Evolutionary conservation across 2,329 filamentous ascomycete species (phyloP), one percentile per base, ranked within the genome.

Genomic region (Cyclaneusma minus): DNA sequence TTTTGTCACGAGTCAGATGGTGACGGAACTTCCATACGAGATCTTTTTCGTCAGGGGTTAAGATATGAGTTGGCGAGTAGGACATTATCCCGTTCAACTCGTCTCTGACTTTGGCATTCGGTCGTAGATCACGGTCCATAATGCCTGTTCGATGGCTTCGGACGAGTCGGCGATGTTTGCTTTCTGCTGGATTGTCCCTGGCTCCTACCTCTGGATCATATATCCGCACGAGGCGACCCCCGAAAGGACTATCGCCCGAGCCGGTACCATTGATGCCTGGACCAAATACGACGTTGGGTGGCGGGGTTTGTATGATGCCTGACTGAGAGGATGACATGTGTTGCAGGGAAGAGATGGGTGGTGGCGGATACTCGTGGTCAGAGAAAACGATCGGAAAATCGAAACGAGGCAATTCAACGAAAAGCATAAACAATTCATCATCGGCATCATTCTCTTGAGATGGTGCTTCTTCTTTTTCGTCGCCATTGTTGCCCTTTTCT

Each of bases 11-110:
- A 1, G 85, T 89, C 13, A 98, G 55, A 49, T 94, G 87, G 50
- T 95, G 92, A 31, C 89, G 68, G 55, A 95, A 98, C 42, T 91
- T 89, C 91, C 91, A 98, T 12, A 98, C 72, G 27, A 94, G 63
- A 50, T 98, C 89, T 45, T 92, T 91, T 50, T 98, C 89, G 47
- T 94, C 85, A 0, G 83, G 70, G 2, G 73, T 83, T 13, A 98
- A 61, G 24, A 80, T 68, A 35, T 94, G 84, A 0, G 87, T 93
- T 3, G 89, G 89, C 5, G 87, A 84, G 44, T 94, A 94, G 2
- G 79, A 76, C 58, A 95, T 74, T 38, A 98, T 85, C 22, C 70
- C 61, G 45, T 95, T 93, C 16, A 98, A 60, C 49, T 94, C 85
- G 50, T 98, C 89, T 31, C 89, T 72, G 29, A 91, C 83, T 53